phyloP scores from a whole-genome alignment of 768 basidiomycete species.

The Cystobasidium ongulense region DNA sequence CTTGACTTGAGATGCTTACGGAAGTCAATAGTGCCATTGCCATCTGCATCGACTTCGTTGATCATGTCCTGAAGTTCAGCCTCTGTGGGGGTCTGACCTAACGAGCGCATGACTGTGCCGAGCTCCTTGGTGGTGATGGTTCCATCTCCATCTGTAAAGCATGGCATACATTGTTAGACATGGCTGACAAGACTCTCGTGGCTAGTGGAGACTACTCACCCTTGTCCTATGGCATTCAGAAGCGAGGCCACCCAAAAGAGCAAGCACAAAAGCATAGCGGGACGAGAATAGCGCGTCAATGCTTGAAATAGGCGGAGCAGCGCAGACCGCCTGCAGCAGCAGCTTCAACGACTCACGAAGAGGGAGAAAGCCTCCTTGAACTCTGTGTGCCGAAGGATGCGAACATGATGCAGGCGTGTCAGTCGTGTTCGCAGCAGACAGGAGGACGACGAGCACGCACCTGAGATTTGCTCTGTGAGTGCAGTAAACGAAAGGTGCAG shows the following conservation, averaged over 20 bases:
- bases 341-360: slow-evolving; percentile 55
- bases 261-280: background rate
- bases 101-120: slow-evolving; percentile 84
- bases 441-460: slow-evolving; percentile 49
- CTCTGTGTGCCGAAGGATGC: slow-evolving; percentile 51
- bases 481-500: too few relatives aligned
- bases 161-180: background rate
- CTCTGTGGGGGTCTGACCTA: slow-evolving; percentile 87
- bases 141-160: slow-evolving; percentile 68
- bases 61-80: slow-evolving; percentile 90
- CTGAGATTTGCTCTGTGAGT: slow-evolving; percentile 76
- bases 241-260: slow-evolving; percentile 13
- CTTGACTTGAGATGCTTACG: slow-evolving; percentile 56
- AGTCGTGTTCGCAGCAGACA: background rate
- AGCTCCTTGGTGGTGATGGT: slow-evolving; percentile 85
- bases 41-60: slow-evolving; percentile 84
- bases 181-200: background rate
- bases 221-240: slow-evolving; percentile 37
- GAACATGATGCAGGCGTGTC: background rate
- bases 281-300: slow-evolving; percentile 9
- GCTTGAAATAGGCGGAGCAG: background rate
- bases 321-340: slow-evolving; percentile 14
- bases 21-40: slow-evolving; percentile 78
- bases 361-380: slow-evolving; percentile 99
- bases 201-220: slow-evolving; percentile 31